A percentile compares a stretch with the other conserved stretches of the same genome.
phyloP scores from a whole-genome alignment of 306 rosid species.

The Herpetospermum pedunculosum region DNA sequence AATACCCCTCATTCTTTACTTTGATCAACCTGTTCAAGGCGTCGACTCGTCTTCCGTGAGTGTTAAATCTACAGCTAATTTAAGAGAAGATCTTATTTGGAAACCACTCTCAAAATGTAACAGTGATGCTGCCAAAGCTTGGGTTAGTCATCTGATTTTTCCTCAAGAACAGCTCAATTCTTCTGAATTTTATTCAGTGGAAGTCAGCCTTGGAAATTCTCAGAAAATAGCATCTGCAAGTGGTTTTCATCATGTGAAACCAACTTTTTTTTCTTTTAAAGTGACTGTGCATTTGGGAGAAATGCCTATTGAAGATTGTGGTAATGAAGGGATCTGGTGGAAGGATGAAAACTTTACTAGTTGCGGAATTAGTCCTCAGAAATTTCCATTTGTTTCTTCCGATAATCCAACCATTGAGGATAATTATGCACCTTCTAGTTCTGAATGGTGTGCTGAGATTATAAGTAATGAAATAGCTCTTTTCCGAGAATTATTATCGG shows the following conservation, averaged over 20 bases:
- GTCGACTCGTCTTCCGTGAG: constrained; percentile 52
- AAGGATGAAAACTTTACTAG: constrained; percentile 32
- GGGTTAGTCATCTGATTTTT: constrained; percentile 52
- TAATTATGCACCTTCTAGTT: constrained; percentile 22
- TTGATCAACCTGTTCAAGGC: constrained; percentile 70
- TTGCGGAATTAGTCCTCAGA: constrained; percentile 26
- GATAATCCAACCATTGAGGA: constrained; percentile 26
- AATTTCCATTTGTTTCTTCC: constrained; percentile 18
- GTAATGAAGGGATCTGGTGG: constrained; percentile 40
- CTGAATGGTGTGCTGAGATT: constrained; percentile 48
- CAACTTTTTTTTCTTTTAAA: constrained; percentile 42
- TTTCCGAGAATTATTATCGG: constrained; percentile 53
- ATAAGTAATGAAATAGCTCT: constrained; percentile 47
- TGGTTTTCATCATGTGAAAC: constrained; percentile 34
- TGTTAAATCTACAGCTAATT: constrained; percentile 39
- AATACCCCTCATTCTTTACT: constrained; percentile 55
- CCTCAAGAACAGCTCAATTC: constrained; percentile 24
- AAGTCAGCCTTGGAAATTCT: constrained; percentile 47
- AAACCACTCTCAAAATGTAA: constrained; percentile 48
- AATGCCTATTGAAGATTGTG: constrained; percentile 21
- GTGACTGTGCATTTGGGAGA: constrained; percentile 23
- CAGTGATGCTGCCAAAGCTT: constrained; percentile 42
- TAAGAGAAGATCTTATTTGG: constrained; percentile 46
- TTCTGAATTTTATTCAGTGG: constrained; percentile 31
- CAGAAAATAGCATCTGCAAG: constrained; percentile 51